A percentile compares a stretch with the other conserved stretches of the same genome.
These are phyloP conservation scores for Gryganskiella cystojenkinii DNA, from an alignment of 192 early-diverging fungal genomes.

Conservation along the genomic window DNA sequence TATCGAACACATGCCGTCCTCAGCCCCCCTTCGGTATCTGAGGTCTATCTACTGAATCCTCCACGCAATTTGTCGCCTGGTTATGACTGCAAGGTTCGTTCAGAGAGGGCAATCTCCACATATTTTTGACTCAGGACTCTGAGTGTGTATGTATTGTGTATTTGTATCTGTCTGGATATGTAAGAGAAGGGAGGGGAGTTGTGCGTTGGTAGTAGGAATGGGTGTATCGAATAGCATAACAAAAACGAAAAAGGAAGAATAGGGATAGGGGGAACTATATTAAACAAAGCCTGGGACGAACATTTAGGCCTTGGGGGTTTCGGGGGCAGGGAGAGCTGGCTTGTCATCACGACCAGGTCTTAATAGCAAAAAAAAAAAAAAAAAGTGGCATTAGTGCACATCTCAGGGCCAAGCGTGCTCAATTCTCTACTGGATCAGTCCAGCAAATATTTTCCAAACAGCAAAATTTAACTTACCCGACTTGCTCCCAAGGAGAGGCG, in stretches of 20 bases:
- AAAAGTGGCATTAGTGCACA: neutral
- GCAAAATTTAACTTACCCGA: slow-evolving; percentile 53
- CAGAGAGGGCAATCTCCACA: too few relatives aligned
- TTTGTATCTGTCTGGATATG: neutral
- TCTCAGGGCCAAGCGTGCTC: neutral
- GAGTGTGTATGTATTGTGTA: too few relatives aligned
- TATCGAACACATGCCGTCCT: too few relatives aligned
- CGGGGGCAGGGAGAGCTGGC: slow-evolving; percentile 49
- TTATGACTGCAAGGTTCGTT: too few relatives aligned
- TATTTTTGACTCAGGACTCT: too few relatives aligned
- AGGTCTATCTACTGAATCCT: too few relatives aligned
- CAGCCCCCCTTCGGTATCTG: too few relatives aligned
- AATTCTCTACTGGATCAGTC: too few relatives aligned
- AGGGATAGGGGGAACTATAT: neutral
- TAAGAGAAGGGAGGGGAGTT: neutral
- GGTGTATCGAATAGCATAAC: neutral
- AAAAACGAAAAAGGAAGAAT: neutral
- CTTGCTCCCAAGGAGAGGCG: slow-evolving; percentile 94
- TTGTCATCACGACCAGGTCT: slow-evolving; percentile 55
- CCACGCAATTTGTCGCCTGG: too few relatives aligned
- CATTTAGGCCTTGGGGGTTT: slow-evolving; percentile 53
- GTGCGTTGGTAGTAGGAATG: neutral
- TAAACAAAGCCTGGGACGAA: neutral
- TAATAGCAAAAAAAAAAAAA: neutral
- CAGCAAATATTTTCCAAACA: too few relatives aligned